Percentiles rank a stretch among this genome's conserved stretches.
Evolutionary conservation across 2,329 filamentous ascomycete species (phyloP).

Genomic region (Clonostachys sp.): DNA sequence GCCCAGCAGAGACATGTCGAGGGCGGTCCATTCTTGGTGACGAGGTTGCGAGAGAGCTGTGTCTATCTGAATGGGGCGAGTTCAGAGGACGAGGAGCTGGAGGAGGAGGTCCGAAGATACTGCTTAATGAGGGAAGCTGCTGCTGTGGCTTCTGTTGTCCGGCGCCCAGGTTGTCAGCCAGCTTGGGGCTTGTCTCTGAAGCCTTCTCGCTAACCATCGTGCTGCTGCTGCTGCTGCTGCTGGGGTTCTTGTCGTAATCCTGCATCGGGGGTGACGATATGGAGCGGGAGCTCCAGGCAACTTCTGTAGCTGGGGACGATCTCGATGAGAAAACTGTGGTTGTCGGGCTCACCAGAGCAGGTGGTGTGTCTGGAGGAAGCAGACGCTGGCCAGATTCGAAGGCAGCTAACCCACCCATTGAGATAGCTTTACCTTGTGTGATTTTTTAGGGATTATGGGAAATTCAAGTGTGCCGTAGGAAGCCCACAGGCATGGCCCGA

Average conservation of each 20-base stretch:
- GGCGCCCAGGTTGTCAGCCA: conserved; percentile 21
- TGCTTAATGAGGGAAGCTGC: conserved; percentile 52
- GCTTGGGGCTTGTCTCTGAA: conserved; percentile 26
- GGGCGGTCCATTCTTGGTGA: conserved; percentile 36
- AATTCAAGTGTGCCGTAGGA: too few relatives aligned
- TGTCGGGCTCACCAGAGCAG: conserved; percentile 47
- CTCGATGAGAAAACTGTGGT: conserved; percentile 41
- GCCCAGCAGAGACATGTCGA: conserved; percentile 30
- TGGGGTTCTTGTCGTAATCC: conserved; percentile 43
- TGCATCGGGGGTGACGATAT: conserved; percentile 53
- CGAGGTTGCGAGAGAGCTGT: conserved; percentile 35
- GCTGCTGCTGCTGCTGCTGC: background rate
- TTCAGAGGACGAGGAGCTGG: conserved; percentile 35
- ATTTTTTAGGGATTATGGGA: too few relatives aligned
- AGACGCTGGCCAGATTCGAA: conserved; percentile 45
- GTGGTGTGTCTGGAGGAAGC: conserved; percentile 47
- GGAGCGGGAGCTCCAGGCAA: conserved; percentile 9
- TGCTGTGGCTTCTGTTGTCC: conserved; percentile 24
- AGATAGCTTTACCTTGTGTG: conserved; percentile 15
- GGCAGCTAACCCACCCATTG: conserved; percentile 52
- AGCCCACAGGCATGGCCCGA: too few relatives aligned
- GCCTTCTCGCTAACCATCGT: conserved; percentile 23
- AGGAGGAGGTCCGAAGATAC: conserved; percentile 47
- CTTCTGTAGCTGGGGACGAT: conserved; percentile 11
- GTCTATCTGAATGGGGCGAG: conserved; percentile 41